phyloP scores from a whole-genome alignment of 1,284 basidiomycete genomes.

The Ganoderma boninense region DNA sequence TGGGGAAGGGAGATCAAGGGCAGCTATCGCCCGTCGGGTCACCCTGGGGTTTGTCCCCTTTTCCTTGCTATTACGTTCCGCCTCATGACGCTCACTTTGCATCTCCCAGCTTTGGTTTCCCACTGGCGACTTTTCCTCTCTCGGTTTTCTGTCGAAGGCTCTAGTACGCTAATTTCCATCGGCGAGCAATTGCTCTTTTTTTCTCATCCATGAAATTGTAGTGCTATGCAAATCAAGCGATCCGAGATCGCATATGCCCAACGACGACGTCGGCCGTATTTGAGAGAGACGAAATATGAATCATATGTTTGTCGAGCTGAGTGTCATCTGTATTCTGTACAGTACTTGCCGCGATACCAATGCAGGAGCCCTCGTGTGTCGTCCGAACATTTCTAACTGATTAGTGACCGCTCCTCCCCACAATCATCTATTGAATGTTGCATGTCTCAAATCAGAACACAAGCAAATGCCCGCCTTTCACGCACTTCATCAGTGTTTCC shows the following conservation, averaged over 20 bases:
- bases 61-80: not conserved
- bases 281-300: not conserved
- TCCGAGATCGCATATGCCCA: constrained; percentile 16
- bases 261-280: not conserved
- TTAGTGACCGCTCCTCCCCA: not conserved
- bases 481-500: not conserved
- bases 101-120: constrained; percentile 45
- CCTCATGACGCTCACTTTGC: no score
- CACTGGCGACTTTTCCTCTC: constrained; percentile 44
- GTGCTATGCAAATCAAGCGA: constrained; percentile 28
- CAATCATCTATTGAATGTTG: not conserved
- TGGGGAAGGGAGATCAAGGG: constrained; percentile 63
- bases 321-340: not conserved
- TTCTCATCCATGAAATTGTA: not conserved
- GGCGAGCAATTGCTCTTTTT: not conserved
- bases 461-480: not conserved
- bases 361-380: not conserved
- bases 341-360: not conserved
- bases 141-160: constrained; percentile 45
- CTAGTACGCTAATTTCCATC: constrained; percentile 37
- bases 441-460: not conserved
- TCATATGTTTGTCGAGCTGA: not conserved
- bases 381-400: not conserved
- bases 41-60: constrained; percentile 37
- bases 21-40: constrained; percentile 42